Evolutionary conservation across 345 rosid species (phyloP), one percentile per base, ranked within the genome.

Genomic region (Hypericum perforatum): DNA sequence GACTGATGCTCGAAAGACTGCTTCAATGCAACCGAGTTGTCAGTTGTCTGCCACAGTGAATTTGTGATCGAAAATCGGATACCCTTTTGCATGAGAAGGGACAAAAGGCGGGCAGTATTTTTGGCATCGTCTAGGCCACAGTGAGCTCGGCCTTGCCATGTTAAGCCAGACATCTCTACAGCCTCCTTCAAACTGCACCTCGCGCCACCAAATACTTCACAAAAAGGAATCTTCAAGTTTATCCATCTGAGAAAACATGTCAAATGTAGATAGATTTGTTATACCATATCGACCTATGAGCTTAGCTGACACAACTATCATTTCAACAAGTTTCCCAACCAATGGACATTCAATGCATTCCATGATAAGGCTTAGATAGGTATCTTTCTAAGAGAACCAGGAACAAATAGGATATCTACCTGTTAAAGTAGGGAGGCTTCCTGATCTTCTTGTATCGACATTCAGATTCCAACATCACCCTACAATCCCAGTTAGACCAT

Each of bases 401-500:
- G n/a, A n/a, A n/a, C n/a, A n/a, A n/a, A n/a, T n/a, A n/a, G n/a
- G n/a, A n/a, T n/a, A 56, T 14, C 64, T 39, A 70, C 79, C 65
- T 48, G 60, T 74, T 74, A 53, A 74, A 74, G 47, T 74, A 74
- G 14, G 70, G 65, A n/a, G 79, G 79, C 52, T 70, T 70, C 39
- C 64, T 57, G 52, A 74, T 74, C 41, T 74, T 74, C 66, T 74
- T 74, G 48, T 56, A 67, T 37, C 75, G 73, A 56, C 79, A 70
- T 60, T 70, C 79, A 1, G 79, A 70, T 59, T 74, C 79, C 76
- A 74, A 45, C 79, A 74, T 70, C 58, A 74, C 76, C 15, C 64
- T 70, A 52, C 79, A 74, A 62, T 74, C 79, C 76, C 79, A 74
- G 48, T 70, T 71, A 3, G 79, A 67, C 79, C 79, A 74, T 40